phyloP scores from a whole-genome alignment of 1,284 basidiomycete genomes.

The Hymenochaete sp. region DNA sequence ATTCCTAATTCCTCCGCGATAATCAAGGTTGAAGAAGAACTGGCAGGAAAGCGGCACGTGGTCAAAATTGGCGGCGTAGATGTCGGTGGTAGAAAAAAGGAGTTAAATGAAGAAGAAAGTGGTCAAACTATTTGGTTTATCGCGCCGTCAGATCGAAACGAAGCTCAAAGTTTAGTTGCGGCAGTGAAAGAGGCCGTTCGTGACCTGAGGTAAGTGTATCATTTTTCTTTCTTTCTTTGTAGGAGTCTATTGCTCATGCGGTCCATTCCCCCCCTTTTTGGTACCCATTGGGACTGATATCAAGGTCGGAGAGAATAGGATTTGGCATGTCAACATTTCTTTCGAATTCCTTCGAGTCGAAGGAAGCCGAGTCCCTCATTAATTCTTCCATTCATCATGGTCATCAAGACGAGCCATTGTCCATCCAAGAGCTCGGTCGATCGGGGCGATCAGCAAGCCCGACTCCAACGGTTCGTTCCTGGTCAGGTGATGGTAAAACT shows the following conservation, averaged over 20 bases:
- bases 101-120: slow-evolving; percentile 36
- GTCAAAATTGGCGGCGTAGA: slow-evolving; percentile 59
- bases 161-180: slow-evolving; percentile 65
- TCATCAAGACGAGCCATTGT: too few relatives aligned
- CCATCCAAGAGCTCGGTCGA: slow-evolving; percentile 9
- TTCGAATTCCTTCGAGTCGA: slow-evolving; percentile 44
- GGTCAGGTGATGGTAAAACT: slow-evolving; percentile 17
- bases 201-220: slow-evolving; percentile 47
- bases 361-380: too few relatives aligned
- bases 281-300: too few relatives aligned
- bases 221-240: slow-evolving; percentile 4
- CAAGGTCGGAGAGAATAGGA: slow-evolving; percentile 57
- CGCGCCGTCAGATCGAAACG: slow-evolving; percentile 48
- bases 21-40: slow-evolving; percentile 61
- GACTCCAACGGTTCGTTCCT: slow-evolving; percentile 13
- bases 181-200: slow-evolving; percentile 64
- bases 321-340: slow-evolving; percentile 41
- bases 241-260: not conserved
- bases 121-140: slow-evolving; percentile 52
- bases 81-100: slow-evolving; percentile 41
- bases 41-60: slow-evolving; percentile 52
- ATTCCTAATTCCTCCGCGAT: slow-evolving; percentile 68
- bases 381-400: too few relatives aligned
- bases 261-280: slow-evolving; percentile 1
- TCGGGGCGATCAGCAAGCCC: slow-evolving; percentile 9